Base-by-base conservation (phyloP, 1,284 basidiomycete species). In the Phlebopus sp. region DNA sequence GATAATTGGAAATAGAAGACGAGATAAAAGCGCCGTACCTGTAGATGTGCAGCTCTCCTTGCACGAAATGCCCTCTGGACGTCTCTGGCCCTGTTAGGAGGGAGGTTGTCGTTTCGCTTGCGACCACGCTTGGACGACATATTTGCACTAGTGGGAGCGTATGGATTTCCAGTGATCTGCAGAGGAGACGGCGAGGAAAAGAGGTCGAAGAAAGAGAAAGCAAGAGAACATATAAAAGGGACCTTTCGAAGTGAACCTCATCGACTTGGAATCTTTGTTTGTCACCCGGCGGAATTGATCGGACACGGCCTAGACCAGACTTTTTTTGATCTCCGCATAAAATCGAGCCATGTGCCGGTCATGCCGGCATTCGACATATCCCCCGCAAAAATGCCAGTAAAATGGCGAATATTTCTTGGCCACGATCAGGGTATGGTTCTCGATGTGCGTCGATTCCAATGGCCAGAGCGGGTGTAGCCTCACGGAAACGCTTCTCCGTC, bases 21-120 rank as follows among this genome's bases (percentile, higher is more conserved):
- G 54, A 53, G 55, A 60, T 60, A 63, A 73, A 66, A 52, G 49
- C 53, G 42, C 66, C 74, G 59, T 65, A 88, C 87, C 71, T 88
- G 82, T 46, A 96, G 78, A 69, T 95, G 92, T 52, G 92, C 90
- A 52, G 90, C 90, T 59, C 92, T 82, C 55, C 93, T 78, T 21
- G 92, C 90, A 57, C 92, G 81, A 73, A 96, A 97, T 3, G 92
- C 92, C 56, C 92, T 76, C 68, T 97, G 92, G 27, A 96, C 92
- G 64, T 96, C 92, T 48, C 92, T 76, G 25, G 93, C 92, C 53
- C 92, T 84, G 62, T 94, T 94, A 30, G 92, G 92, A 54, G 92
- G 92, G 34, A 95, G 81, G 62, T 88, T 89, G 70, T 94, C 90
- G 71, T 95, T 94, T 66, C 91, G 80, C 67, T 94, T 94, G 62